Evolutionary conservation across 2,329 filamentous ascomycete species (phyloP).

Genomic region (Paracoccidioides lutzii): DNA sequence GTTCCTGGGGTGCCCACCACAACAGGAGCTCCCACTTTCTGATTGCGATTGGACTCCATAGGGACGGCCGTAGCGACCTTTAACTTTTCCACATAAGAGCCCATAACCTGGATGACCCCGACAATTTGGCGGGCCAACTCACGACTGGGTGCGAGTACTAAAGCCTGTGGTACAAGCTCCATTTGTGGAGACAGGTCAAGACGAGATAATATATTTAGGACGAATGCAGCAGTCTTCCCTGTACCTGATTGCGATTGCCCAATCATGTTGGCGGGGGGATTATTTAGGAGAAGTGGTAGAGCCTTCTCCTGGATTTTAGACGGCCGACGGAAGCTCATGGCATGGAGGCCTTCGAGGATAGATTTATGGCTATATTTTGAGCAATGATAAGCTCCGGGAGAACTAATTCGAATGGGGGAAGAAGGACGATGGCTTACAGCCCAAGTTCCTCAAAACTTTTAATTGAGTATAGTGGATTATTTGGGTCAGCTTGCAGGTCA

Average conservation of each 20-base stretch:
- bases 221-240: conserved; percentile 94
- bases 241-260: conserved; percentile 99
- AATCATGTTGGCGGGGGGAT: conserved; percentile 89
- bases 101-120: conserved; percentile 70
- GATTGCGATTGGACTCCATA: conserved; percentile 53
- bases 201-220: conserved; percentile 78
- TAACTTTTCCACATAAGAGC: conserved; percentile 65
- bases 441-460: conserved; percentile 74
- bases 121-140: conserved; percentile 93
- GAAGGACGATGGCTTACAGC: conserved; percentile 49
- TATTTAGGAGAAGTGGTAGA: conserved; percentile 69
- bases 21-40: conserved; percentile 60
- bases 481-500: conserved; percentile 73
- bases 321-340: conserved; percentile 82
- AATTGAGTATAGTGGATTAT: conserved; percentile 76
- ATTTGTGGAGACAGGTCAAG: conserved; percentile 57
- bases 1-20: conserved; percentile 92
- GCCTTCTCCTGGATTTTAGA: conserved; percentile 97
- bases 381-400: not conserved
- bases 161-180: conserved; percentile 54
- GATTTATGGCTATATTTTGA: conserved; percentile 37
- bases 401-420: not conserved
- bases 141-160: conserved; percentile 82
- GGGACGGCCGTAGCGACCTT: conserved; percentile 73
- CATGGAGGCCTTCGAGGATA: conserved; percentile 63